phyloP scores from a whole-genome alignment of 202 grass and related monocot genomes.

The Dendrocalamus latiflorus region DNA sequence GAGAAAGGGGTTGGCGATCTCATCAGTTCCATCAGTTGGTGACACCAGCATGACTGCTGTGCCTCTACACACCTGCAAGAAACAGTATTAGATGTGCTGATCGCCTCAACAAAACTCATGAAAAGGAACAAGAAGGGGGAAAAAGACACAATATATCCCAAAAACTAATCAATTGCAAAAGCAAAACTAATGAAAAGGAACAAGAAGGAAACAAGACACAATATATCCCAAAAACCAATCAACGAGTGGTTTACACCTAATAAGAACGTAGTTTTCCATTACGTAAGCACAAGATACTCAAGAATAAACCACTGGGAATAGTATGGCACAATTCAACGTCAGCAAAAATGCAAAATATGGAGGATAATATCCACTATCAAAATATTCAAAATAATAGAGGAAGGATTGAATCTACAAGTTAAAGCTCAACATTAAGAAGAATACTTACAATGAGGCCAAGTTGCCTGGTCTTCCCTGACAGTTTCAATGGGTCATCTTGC shows the following conservation, averaged over 20 bases:
- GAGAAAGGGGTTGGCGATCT: too few relatives aligned
- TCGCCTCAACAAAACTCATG: too few relatives aligned
- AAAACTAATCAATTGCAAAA: too few relatives aligned
- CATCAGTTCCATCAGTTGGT: too few relatives aligned
- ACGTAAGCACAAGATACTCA: not conserved
- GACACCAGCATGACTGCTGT: too few relatives aligned
- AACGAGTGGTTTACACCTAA: too few relatives aligned
- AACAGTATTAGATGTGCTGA: too few relatives aligned
- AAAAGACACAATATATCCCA: too few relatives aligned
- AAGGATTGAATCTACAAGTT: not conserved
- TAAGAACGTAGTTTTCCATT: not conserved
- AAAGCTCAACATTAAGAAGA: not conserved
- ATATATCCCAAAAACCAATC: too few relatives aligned
- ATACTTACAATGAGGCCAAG: conserved; percentile 84
- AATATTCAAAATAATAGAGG: not conserved
- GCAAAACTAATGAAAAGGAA: too few relatives aligned
- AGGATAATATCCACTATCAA: not conserved
- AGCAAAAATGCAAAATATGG: not conserved
- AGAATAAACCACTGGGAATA: not conserved
- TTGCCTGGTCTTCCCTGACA: conserved; percentile 60
- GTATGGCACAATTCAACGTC: not conserved
- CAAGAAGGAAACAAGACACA: not conserved
- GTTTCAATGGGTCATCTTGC: conserved; percentile 73
- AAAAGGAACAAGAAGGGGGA: too few relatives aligned
- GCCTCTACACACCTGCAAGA: too few relatives aligned